These are phyloP conservation scores for Plasmodium berghei DNA, from an alignment of 169 alveolate species.

Conservation along the genomic window DNA sequence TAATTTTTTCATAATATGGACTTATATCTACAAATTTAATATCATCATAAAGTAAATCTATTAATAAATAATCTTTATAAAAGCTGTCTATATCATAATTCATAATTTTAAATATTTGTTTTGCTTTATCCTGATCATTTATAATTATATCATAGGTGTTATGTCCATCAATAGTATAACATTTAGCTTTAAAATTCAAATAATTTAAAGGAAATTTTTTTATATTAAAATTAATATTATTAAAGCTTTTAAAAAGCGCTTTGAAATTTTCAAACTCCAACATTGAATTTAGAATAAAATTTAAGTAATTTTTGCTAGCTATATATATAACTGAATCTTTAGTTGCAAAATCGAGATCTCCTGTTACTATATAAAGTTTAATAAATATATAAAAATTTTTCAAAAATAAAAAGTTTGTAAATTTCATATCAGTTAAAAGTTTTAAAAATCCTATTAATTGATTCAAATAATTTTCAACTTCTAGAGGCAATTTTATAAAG, in stretches of 20 bases:
- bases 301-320: slow-evolving; percentile 44
- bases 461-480: slow-evolving; percentile 20
- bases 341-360: slow-evolving; percentile 49
- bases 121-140: slow-evolving; percentile 10
- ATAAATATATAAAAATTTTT: slow-evolving; percentile 57
- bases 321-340: slow-evolving; percentile 26
- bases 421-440: slow-evolving; percentile 71
- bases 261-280: slow-evolving; percentile 61
- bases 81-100: slow-evolving; percentile 2
- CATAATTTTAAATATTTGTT: slow-evolving; percentile 9
- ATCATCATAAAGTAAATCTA: slow-evolving; percentile 52
- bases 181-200: slow-evolving; percentile 37
- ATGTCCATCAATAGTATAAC: slow-evolving; percentile 28
- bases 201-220: slow-evolving; percentile 24
- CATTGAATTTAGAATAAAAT: slow-evolving; percentile 57
- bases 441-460: slow-evolving; percentile 70
- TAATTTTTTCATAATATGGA: slow-evolving; percentile 17
- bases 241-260: slow-evolving; percentile 12
- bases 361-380: slow-evolving; percentile 58
- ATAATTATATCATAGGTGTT: slow-evolving; percentile 18
- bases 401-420: slow-evolving; percentile 60
- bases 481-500: not conserved
- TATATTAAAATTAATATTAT: slow-evolving; percentile 5
- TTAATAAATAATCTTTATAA: slow-evolving; percentile 34
- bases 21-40: slow-evolving; percentile 19